phyloP scores from a whole-genome alignment of 768 basidiomycete genomes.

The Agrocybe chaxingu region DNA sequence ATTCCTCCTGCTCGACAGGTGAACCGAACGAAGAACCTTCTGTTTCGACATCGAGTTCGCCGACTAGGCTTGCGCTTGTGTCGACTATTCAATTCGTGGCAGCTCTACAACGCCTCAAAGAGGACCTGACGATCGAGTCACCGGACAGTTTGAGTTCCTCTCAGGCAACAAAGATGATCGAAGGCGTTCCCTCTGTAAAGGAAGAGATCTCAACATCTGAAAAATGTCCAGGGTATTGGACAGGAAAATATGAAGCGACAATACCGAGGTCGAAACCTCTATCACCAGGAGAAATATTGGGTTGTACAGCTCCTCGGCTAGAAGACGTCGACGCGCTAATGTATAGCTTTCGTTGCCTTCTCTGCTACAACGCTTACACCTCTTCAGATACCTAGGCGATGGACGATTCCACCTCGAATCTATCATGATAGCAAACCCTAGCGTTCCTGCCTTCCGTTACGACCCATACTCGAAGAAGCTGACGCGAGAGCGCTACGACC shows the following conservation, averaged over 20 bases:
- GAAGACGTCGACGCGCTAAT: slow-evolving; percentile 82
- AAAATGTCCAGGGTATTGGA: slow-evolving; percentile 32
- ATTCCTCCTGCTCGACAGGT: slow-evolving; percentile 16
- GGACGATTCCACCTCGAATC: slow-evolving; percentile 98
- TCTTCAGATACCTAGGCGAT: slow-evolving; percentile 86
- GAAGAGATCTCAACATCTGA: slow-evolving; percentile 6
- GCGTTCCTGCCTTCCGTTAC: slow-evolving; percentile 93
- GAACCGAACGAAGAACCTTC: slow-evolving; percentile 4
- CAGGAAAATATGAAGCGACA: slow-evolving; percentile 65
- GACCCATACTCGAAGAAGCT: slow-evolving; percentile 98
- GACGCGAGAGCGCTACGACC: slow-evolving; percentile 88
- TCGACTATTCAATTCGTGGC: slow-evolving; percentile 98
- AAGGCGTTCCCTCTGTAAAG: not conserved
- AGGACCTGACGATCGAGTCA: slow-evolving; percentile 58
- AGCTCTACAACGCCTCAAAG: slow-evolving; percentile 82
- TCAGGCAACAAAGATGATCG: slow-evolving; percentile 4
- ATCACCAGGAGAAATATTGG: slow-evolving; percentile 94
- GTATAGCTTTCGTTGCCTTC: slow-evolving; percentile 43
- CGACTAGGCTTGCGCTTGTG: slow-evolving; percentile 83
- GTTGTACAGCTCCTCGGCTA: slow-evolving; percentile 90
- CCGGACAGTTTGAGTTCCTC: slow-evolving; percentile 16
- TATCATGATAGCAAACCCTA: slow-evolving; percentile 99
- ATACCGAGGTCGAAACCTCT: slow-evolving; percentile 90
- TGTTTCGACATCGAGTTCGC: slow-evolving; percentile 20
- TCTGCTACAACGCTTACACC: not conserved